Conservation (phyloP, 2,329 filamentous ascomycete genomes). For the Sporothrix dimorphospora region DNA sequence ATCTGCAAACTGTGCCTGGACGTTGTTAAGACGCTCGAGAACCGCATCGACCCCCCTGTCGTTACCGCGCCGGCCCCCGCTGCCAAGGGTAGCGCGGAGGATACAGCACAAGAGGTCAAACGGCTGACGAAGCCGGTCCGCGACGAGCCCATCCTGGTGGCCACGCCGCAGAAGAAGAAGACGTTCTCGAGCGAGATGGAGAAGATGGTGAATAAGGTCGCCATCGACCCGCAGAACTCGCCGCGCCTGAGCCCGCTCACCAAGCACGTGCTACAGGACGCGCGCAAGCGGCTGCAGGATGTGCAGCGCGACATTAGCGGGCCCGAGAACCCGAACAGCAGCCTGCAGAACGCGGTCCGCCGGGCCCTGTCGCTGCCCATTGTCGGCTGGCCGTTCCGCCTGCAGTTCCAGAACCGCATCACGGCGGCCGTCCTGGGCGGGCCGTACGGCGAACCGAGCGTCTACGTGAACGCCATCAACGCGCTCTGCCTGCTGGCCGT, state of each 20-base stretch:
- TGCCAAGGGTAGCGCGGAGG: slow-evolving; percentile 30
- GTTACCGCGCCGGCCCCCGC: slow-evolving; percentile 39
- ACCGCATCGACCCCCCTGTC: slow-evolving; percentile 60
- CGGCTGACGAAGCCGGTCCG: slow-evolving; percentile 47
- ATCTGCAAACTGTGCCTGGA: slow-evolving; percentile 70
- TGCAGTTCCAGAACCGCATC: slow-evolving; percentile 67
- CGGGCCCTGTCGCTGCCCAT: slow-evolving; percentile 51
- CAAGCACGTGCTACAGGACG: slow-evolving; percentile 53
- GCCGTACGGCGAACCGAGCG: slow-evolving; percentile 69
- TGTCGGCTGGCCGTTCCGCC: slow-evolving; percentile 70
- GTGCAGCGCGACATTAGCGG: slow-evolving; percentile 60
- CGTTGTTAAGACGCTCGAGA: slow-evolving; percentile 67
- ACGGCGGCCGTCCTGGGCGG: slow-evolving; percentile 70
- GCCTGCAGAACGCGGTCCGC: slow-evolving; percentile 53
- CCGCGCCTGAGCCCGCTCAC: slow-evolving; percentile 56
- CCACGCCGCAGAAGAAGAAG: slow-evolving; percentile 42
- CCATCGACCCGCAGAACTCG: slow-evolving; percentile 52
- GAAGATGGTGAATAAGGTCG: slow-evolving; percentile 49
- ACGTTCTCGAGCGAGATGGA: slow-evolving; percentile 50
- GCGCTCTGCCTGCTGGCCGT: slow-evolving; percentile 71
- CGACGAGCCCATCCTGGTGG: slow-evolving; percentile 52
- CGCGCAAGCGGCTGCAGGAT: slow-evolving; percentile 53
- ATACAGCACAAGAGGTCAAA: slow-evolving; percentile 37
- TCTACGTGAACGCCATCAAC: slow-evolving; percentile 73
- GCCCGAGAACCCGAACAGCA: slow-evolving; percentile 52